Evolutionary conservation across 345 rosid species (phyloP), one percentile per base, ranked within the genome.

Genomic region (Heritiera littoralis): DNA sequence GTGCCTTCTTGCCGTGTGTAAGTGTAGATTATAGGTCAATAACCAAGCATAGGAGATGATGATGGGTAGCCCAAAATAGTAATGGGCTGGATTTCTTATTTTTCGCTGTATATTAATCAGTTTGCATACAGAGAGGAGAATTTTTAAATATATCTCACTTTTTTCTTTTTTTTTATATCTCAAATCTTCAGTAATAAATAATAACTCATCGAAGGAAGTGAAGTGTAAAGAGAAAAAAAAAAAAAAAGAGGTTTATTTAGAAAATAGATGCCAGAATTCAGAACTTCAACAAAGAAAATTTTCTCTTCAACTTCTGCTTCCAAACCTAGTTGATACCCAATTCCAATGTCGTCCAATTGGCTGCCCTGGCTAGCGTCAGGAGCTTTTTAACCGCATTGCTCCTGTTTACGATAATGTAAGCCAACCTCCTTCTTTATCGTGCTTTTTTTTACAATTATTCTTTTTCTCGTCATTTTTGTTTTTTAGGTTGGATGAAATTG

Each of bases 351-450:
- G 14, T 52, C 45, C 73, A 3, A 75, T 84, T 28, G 84, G 81
- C 51, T 91, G 90, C 80, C 73, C 91, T 2, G 52, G 20, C 66
- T 94, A 92, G 35, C 94, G 93, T 28, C 93, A 79, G 81, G 85
- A 67, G 18, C 90, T 94, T 20, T 96, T 96, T 75, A 86, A 79
- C 82, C 91, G 97, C 74, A 96, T 94, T 79, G 93, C 97, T 83
- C 92, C 94, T 10, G 94, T 90, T 78, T 91, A 95, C 72, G 96
- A 95, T 73, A 88, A 89, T 70, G 92, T 93, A 49, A 3, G 63
- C n/a, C 54, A 52, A 38, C 28, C 69, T 55, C 18, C 67, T 18
- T 40, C 14, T 20, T 20, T 74, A 64, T 66, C 8, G 17, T 17
- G 30, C 6, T 48, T 32, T 73, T 1, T 6, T 73, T 1, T 8